Conservation (phyloP, 2,329 filamentous ascomycete species). For the Trichoderma aggressivum region DNA sequence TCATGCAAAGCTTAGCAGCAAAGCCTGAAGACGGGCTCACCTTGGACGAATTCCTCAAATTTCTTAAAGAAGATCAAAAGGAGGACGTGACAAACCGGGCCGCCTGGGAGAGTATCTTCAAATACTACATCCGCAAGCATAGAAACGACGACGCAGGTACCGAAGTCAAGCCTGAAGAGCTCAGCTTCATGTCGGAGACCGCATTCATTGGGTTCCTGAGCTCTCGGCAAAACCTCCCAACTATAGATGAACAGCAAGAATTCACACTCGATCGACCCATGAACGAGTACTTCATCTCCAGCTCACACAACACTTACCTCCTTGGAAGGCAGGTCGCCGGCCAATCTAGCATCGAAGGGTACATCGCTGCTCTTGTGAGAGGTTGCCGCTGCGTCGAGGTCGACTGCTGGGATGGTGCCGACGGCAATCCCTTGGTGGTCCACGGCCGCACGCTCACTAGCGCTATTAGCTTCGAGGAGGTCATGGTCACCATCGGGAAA, state of each 20-base stretch:
- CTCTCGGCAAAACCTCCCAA: conserved; percentile 68
- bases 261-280: conserved; percentile 75
- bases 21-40: conserved; percentile 64
- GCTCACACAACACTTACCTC: conserved; percentile 97
- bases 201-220: conserved; percentile 75
- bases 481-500: conserved; percentile 88
- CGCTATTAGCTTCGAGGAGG: conserved; percentile 84
- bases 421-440: conserved; percentile 83
- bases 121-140: conserved; percentile 62
- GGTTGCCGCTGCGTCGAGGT: conserved; percentile 96
- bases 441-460: conserved; percentile 89
- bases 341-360: conserved; percentile 89
- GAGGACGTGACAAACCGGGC: conserved; percentile 66
- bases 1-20: conserved; percentile 63
- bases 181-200: conserved; percentile 65
- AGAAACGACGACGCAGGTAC: conserved; percentile 45
- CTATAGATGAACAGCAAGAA: conserved; percentile 57
- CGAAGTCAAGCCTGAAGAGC: conserved; percentile 45
- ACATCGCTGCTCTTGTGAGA: conserved; percentile 81
- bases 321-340: conserved; percentile 86
- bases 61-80: conserved; percentile 69
- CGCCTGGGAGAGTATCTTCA: conserved; percentile 71
- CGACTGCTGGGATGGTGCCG: conserved; percentile 93
- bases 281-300: conserved; percentile 97
- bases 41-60: conserved; percentile 68